phyloP scores from a whole-genome alignment of 495 filamentous ascomycete species.

The Cladorrhinum samala region DNA sequence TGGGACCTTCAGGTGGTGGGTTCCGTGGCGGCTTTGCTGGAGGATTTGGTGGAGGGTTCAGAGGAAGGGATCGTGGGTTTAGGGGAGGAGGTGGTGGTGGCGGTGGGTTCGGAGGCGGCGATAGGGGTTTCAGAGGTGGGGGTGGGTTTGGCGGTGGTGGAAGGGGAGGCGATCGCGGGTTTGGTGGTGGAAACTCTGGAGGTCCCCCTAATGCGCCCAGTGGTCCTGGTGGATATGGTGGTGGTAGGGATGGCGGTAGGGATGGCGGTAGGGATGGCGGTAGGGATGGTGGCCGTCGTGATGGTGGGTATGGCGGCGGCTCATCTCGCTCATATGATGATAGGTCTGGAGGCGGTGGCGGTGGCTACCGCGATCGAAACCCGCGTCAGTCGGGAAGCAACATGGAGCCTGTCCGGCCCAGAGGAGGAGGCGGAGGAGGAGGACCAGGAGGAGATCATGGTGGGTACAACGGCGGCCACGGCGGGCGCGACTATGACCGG shows the following conservation, averaged over 20 bases:
- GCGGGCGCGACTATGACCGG: constrained; percentile 39
- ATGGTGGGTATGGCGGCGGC: constrained; percentile 51
- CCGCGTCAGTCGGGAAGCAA: constrained; percentile 57
- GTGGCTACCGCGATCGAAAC: constrained; percentile 52
- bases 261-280: constrained; percentile 42
- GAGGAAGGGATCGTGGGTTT: constrained; percentile 52
- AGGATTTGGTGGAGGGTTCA: constrained; percentile 41
- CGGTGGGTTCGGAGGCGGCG: constrained; percentile 40
- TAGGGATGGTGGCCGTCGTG: constrained; percentile 43
- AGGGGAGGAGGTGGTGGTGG: constrained; percentile 51
- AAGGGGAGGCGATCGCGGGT: constrained; percentile 51
- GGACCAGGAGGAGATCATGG: neutral
- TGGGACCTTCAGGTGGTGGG: constrained; percentile 60
- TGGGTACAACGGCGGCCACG: constrained; percentile 31
- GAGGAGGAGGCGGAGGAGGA: too few relatives aligned
- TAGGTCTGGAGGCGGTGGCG: constrained; percentile 52
- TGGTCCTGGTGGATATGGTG: constrained; percentile 36
- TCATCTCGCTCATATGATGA: constrained; percentile 58
- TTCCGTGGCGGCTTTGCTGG: constrained; percentile 56
- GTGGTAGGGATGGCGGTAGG: constrained; percentile 41
- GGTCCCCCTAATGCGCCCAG: constrained; percentile 17
- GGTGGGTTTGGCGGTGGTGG: constrained; percentile 56
- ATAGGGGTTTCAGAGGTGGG: constrained; percentile 53
- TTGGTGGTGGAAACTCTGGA: constrained; percentile 39
- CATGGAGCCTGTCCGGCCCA: constrained; percentile 59